phyloP scores from a whole-genome alignment of 139 green algal species.

The Gonium pectorale region DNA sequence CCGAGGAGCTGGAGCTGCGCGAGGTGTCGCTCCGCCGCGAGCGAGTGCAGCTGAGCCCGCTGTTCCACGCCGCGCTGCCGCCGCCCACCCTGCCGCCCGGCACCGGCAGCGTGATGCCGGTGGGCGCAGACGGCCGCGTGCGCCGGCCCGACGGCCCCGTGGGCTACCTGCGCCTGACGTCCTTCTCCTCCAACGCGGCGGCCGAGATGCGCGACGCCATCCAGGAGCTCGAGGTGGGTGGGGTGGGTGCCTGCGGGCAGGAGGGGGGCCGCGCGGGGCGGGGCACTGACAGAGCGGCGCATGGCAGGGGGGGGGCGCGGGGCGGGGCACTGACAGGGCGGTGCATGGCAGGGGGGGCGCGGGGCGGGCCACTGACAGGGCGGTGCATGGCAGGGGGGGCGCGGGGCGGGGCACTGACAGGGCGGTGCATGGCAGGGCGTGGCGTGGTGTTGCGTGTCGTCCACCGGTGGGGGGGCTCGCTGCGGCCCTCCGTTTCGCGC shows the following conservation, averaged over 20 bases:
- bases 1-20: slow-evolving; percentile 10
- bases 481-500: too few species aligned
- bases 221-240: slow-evolving; percentile 70
- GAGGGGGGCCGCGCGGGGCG: not conserved
- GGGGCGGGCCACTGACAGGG: too few species aligned
- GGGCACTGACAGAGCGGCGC: too few species aligned
- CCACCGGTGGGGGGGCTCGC: too few species aligned
- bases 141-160: slow-evolving; percentile 18
- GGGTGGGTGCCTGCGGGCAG: not conserved
- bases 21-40: slow-evolving; percentile 77
- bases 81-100: not conserved
- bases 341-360: too few species aligned
- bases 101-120: slow-evolving; percentile 4
- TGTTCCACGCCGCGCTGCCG: slow-evolving; percentile 76
- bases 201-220: slow-evolving; percentile 85
- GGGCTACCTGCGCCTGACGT: slow-evolving; percentile 91
- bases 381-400: too few species aligned
- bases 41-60: slow-evolving; percentile 79
- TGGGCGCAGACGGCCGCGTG: slow-evolving; percentile 6
- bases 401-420: too few species aligned
- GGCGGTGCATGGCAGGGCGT: too few species aligned
- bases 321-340: too few species aligned
- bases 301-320: too few species aligned
- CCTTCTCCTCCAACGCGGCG: slow-evolving; percentile 85
- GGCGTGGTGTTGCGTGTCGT: too few species aligned